phyloP scores from a whole-genome alignment of 768 basidiomycete genomes.

The Gloeopeniophorella convolvens region DNA sequence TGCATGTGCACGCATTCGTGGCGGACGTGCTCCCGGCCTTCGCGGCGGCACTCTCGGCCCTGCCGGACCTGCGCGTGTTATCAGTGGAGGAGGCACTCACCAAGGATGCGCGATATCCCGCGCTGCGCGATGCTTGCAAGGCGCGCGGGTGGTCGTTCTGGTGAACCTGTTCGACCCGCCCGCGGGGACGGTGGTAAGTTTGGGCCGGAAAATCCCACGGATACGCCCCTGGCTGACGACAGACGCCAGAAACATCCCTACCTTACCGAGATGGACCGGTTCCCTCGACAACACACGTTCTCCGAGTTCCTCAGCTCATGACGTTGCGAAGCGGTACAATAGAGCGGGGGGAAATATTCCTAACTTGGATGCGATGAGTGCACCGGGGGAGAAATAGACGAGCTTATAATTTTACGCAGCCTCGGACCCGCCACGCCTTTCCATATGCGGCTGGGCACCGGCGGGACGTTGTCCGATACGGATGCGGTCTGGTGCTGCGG shows the following conservation, averaged over 20 bases:
- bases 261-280: constrained; percentile 10
- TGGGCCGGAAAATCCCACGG: background rate
- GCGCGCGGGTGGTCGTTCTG: background rate
- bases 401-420: too few relatives aligned
- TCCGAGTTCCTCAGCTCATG: constrained; percentile 9
- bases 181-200: background rate
- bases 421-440: too few relatives aligned
- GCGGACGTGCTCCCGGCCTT: constrained; percentile 6
- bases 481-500: too few relatives aligned
- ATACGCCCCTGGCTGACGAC: background rate
- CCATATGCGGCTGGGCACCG: too few relatives aligned
- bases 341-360: too few relatives aligned
- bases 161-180: background rate
- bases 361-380: too few relatives aligned
- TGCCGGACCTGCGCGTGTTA: constrained; percentile 1
- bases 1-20: constrained; percentile 13
- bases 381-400: too few relatives aligned
- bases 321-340: too few relatives aligned
- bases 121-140: constrained; percentile 1
- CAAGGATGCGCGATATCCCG: constrained; percentile 1
- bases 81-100: constrained; percentile 6
- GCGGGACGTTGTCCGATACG: too few relatives aligned
- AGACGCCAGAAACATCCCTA: constrained; percentile 2
- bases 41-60: background rate
- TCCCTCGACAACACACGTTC: constrained; percentile 9